Percentiles rank a stretch among this genome's conserved stretches.
Conservation (phyloP, 805 yeast genomes). For the Candida pseudofarinosa region DNA sequence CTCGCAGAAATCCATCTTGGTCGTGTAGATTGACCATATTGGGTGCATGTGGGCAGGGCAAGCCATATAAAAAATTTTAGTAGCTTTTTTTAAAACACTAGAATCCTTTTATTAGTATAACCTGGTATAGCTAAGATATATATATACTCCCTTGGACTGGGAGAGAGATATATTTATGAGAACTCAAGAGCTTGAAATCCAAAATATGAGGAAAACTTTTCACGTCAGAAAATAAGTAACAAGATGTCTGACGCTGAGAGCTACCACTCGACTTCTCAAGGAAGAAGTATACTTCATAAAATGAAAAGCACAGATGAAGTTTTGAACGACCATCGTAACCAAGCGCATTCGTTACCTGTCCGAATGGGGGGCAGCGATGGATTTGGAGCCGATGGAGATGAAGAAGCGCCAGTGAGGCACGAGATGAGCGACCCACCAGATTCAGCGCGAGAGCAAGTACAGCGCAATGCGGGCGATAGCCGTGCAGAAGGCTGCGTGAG, state of each 20-base stretch:
- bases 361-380: constrained; percentile 4
- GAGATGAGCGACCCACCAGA: too few species aligned
- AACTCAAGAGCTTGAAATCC: not conserved
- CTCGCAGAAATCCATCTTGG: too few species aligned
- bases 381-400: not conserved
- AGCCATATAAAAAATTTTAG: not conserved
- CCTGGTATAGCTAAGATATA: not conserved
- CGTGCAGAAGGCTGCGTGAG: too few species aligned
- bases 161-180: not conserved
- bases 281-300: constrained; percentile 16
- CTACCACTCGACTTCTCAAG: constrained; percentile 24
- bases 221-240: constrained; percentile 1
- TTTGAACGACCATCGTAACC: constrained; percentile 39
- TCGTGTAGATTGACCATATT: too few species aligned
- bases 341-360: constrained; percentile 29
- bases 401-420: too few species aligned
- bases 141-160: not conserved
- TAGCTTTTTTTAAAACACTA: not conserved
- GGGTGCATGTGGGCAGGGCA: not conserved
- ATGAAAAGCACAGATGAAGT: constrained; percentile 27
- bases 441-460: too few species aligned
- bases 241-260: constrained; percentile 41
- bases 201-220: constrained; percentile 3
- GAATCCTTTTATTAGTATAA: not conserved
- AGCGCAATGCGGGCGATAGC: too few species aligned